Evolutionary conservation across 1,284 basidiomycete species (phyloP).

Genomic region (Hymenochaete sp.): DNA sequence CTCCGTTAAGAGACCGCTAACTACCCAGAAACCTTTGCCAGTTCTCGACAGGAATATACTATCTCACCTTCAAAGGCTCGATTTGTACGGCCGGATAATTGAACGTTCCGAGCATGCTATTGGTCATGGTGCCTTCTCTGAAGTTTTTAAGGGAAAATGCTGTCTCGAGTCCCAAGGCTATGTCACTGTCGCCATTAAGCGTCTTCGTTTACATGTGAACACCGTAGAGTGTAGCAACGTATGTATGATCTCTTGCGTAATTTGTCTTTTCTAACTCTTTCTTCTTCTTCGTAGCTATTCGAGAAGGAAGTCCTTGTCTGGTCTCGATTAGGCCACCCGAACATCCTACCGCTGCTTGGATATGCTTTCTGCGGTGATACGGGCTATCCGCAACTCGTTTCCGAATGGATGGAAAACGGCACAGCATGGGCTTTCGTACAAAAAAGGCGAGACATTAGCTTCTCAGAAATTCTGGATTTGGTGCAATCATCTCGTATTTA

Average conservation of each 20-base stretch:
- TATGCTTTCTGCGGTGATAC: slow-evolving; percentile 2
- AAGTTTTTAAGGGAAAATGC: slow-evolving; percentile 10
- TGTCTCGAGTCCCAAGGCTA: no score
- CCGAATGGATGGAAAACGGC: slow-evolving; percentile 6
- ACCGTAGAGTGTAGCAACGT: background rate
- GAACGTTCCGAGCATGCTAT: no score
- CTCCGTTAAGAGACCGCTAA: no score
- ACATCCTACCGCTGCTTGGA: slow-evolving; percentile 5
- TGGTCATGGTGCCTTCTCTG: slow-evolving; percentile 9
- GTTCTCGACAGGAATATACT: no score
- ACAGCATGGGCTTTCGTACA: background rate
- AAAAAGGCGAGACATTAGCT: no score
- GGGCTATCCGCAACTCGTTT: slow-evolving; percentile 3
- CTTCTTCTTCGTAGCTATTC: background rate
- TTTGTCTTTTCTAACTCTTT: background rate
- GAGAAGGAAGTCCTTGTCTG: background rate
- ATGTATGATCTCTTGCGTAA: background rate
- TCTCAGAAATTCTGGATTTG: no score
- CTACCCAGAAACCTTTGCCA: no score
- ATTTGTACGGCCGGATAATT: no score
- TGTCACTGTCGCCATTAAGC: background rate
- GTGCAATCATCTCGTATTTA: no score
- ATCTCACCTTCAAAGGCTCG: no score
- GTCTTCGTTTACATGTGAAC: background rate
- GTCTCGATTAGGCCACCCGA: background rate